Percentiles rank a stretch among this genome's conserved stretches.
Evolutionary conservation across 495 filamentous ascomycete species (phyloP).

Genomic region (Lophium mytilinum): DNA sequence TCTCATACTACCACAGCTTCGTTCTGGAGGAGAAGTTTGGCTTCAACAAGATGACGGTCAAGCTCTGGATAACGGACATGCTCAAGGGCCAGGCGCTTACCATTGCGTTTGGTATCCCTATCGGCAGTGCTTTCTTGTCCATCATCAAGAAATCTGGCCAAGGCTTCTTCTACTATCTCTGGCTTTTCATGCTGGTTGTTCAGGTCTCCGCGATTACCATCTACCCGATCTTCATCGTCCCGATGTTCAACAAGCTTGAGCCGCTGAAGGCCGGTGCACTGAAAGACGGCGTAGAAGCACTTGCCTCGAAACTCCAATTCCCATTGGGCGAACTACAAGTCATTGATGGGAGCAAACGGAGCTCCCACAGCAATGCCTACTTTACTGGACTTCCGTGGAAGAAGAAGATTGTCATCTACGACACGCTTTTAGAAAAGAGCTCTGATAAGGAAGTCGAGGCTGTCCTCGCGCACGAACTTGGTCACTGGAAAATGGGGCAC

Average conservation of each 20-base stretch:
- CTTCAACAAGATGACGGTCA: conserved; percentile 94
- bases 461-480: conserved; percentile 89
- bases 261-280: conserved; percentile 78
- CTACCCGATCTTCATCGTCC: conserved; percentile 89
- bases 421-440: conserved; percentile 93
- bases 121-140: conserved; percentile 80
- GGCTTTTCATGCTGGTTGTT: conserved; percentile 79
- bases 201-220: conserved; percentile 92
- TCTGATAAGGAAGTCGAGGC: conserved; percentile 86
- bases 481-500: conserved; percentile 93
- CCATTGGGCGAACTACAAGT: conserved; percentile 85
- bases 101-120: conserved; percentile 69
- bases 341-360: conserved; percentile 96
- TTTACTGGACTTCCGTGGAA: conserved; percentile 96
- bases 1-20: conserved; percentile 85
- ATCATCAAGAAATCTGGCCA: conserved; percentile 88
- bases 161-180: conserved; percentile 95
- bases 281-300: conserved; percentile 77
- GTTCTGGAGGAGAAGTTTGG: conserved; percentile 94
- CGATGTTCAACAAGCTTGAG: conserved; percentile 96
- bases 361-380: conserved; percentile 95
- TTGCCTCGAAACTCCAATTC: conserved; percentile 81
- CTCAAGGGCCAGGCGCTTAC: conserved; percentile 82
- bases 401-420: conserved; percentile 99
- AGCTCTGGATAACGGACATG: conserved; percentile 83